These are phyloP conservation scores for Elaeagnus macrophylla DNA, from an alignment of 306 rosid species.

Conservation along the genomic window DNA sequence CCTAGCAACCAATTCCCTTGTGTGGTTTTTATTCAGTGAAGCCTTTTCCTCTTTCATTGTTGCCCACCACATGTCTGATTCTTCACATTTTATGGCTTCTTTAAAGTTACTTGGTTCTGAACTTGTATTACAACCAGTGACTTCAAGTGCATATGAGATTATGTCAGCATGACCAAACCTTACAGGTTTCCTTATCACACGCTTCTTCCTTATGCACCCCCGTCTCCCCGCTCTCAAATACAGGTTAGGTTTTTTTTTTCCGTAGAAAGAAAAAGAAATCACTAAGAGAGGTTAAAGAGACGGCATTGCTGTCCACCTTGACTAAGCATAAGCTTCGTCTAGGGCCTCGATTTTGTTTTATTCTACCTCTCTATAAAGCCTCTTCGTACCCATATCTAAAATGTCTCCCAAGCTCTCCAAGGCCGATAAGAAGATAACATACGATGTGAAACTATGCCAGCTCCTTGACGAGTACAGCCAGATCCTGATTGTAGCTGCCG, in stretches of 20 bases:
- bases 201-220: too few relatives aligned
- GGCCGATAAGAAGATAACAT: constrained; percentile 67
- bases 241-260: neutral
- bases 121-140: too few relatives aligned
- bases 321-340: constrained; percentile 3
- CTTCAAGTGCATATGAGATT: neutral
- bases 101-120: neutral
- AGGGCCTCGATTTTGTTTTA: constrained; percentile 11
- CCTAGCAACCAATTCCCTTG: neutral
- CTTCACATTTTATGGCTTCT: neutral
- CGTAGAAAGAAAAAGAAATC: neutral
- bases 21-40: neutral
- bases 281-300: constrained; percentile 19
- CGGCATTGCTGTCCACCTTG: constrained; percentile 21
- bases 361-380: neutral
- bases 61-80: neutral
- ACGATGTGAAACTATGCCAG: constrained; percentile 64
- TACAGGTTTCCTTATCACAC: neutral
- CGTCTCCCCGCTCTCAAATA: too few relatives aligned
- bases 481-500: constrained; percentile 74
- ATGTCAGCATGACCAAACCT: neutral
- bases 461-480: constrained; percentile 63
- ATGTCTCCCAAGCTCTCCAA: constrained; percentile 41
- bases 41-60: neutral
- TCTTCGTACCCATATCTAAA: neutral